Conservation (phyloP, 805 yeast genomes). For the Torulaspora delbrueckii region DNA sequence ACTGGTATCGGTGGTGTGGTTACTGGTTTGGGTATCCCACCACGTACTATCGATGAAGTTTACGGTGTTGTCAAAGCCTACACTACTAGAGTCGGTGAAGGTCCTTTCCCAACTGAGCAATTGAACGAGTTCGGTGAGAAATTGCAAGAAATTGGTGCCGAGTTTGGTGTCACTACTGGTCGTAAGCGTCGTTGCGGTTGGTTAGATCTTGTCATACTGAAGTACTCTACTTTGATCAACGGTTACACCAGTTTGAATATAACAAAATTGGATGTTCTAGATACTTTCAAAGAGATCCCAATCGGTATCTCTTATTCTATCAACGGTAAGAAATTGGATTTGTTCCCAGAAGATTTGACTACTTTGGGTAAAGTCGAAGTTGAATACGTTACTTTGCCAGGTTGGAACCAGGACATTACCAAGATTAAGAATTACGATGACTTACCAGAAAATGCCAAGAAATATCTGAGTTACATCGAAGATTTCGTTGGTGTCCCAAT, state of each 20-base stretch:
- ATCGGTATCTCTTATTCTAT: conserved; percentile 80
- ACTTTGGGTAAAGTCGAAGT: conserved; percentile 86
- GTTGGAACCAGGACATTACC: conserved; percentile 88
- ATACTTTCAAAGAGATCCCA: conserved; percentile 80
- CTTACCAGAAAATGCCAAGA: conserved; percentile 82
- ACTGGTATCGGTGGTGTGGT: conserved; percentile 98
- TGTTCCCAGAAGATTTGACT: conserved; percentile 90
- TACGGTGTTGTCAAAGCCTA: conserved; percentile 98
- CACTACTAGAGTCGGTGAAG: conserved; percentile 98
- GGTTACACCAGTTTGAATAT: conserved; percentile 94
- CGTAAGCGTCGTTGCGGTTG: conserved; percentile 99
- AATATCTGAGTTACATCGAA: conserved; percentile 80
- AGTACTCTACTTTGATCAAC: conserved; percentile 84
- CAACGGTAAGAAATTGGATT: conserved; percentile 66
- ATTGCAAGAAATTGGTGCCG: conserved; percentile 89
- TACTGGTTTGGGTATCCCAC: conserved; percentile 97
- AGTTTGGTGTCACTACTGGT: conserved; percentile 97
- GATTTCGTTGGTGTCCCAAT: conserved; percentile 78
- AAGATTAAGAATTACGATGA: conserved; percentile 62
- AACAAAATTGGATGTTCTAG: conserved; percentile 93
- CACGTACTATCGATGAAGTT: conserved; percentile 68
- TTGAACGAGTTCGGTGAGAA: conserved; percentile 80
- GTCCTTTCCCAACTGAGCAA: conserved; percentile 98
- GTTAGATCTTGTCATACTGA: conserved; percentile 93
- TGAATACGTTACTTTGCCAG: conserved; percentile 84